phyloP scores from a whole-genome alignment of 805 yeast species.

The Ogataea pignaliae region DNA sequence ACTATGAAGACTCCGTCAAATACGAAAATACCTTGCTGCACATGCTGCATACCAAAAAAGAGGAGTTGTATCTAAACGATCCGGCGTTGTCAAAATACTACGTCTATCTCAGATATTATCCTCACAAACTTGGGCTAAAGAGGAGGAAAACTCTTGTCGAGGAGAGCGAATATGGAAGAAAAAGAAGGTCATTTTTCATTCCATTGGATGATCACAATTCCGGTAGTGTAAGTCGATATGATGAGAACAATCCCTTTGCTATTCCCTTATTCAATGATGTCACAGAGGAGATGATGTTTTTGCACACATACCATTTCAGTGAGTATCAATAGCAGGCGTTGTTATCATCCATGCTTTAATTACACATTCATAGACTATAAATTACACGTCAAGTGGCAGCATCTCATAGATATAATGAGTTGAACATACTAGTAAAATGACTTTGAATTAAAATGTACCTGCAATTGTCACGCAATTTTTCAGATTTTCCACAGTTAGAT shows the following conservation, averaged over 20 bases:
- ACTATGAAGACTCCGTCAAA: conserved; percentile 20
- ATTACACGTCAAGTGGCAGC: no score
- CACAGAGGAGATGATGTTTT: conserved; percentile 20
- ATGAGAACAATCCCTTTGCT: conserved; percentile 13
- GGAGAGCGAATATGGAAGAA: not conserved
- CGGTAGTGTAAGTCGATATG: conserved; percentile 3
- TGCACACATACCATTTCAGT: conserved; percentile 13
- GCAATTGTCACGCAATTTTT: no score
- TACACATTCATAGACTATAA: no score
- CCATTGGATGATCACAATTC: not conserved
- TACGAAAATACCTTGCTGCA: conserved; percentile 24
- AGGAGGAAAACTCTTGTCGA: not conserved
- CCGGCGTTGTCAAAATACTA: conserved; percentile 9
- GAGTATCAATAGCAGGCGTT: conserved; percentile 1
- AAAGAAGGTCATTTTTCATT: not conserved
- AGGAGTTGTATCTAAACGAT: conserved; percentile 15
- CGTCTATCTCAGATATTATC: conserved; percentile 13
- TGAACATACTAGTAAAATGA: no score
- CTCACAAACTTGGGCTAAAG: conserved; percentile 9
- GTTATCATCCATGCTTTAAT: no score
- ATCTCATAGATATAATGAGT: no score
- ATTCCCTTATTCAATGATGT: conserved; percentile 15
- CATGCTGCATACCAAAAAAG: conserved; percentile 16
- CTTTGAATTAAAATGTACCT: no score
- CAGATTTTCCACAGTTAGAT: conserved; percentile 1